Conservation (phyloP, 139 green algal species). For the Dunaliella primolecta region DNA sequence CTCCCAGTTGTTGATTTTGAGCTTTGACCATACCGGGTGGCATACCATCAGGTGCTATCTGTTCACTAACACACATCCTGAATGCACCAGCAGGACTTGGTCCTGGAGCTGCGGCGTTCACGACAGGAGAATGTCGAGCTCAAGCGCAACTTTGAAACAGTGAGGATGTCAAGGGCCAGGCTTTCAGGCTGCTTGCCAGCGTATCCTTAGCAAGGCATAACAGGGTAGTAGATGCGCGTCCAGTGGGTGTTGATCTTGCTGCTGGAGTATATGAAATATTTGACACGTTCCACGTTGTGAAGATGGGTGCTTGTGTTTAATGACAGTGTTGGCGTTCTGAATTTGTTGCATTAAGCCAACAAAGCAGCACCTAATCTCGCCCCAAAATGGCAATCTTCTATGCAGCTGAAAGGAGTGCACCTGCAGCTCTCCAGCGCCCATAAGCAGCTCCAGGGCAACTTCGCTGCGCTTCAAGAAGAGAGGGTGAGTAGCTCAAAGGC, state of each 20-base stretch:
- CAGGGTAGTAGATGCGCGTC: too few species aligned
- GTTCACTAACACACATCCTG: background rate
- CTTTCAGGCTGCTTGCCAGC: too few species aligned
- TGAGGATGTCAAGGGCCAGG: too few species aligned
- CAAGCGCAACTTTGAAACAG: constrained; percentile 59
- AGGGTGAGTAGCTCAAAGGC: too few species aligned
- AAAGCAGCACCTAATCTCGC: background rate
- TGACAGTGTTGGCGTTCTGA: too few species aligned
- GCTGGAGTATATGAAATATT: too few species aligned
- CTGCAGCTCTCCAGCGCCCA: constrained; percentile 32
- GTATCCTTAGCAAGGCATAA: too few species aligned
- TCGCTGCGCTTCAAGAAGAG: constrained; percentile 39
- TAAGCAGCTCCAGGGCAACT: constrained; percentile 33
- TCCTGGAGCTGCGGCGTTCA: constrained; percentile 28
- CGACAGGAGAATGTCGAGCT: constrained; percentile 51
- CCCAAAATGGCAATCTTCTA: background rate
- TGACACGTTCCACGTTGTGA: too few species aligned
- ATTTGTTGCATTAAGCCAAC: too few species aligned
- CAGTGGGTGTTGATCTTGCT: too few species aligned
- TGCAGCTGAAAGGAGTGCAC: constrained; percentile 49
- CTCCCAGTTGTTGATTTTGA: background rate
- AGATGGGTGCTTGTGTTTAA: too few species aligned
- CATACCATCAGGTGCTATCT: background rate
- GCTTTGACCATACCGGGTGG: background rate
- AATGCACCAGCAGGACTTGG: constrained; percentile 25